A percentile compares a stretch with the other conserved stretches of the same genome.
Evolutionary conservation across 495 filamentous ascomycete genomes (phyloP).

Genomic region (Articulospora tetracladia): DNA sequence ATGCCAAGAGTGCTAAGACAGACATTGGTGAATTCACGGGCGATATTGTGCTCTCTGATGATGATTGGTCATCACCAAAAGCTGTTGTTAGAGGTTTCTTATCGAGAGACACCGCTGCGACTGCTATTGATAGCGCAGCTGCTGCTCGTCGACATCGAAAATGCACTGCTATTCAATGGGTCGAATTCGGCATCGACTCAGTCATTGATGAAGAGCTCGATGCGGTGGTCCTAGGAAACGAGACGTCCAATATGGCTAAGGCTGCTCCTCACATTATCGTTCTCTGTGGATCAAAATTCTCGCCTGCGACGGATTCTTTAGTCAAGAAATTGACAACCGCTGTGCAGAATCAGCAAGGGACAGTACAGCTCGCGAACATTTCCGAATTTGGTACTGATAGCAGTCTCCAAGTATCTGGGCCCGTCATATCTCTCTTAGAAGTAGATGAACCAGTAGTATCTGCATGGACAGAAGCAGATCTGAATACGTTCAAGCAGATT

Average conservation of each 20-base stretch:
- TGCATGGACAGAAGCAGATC: slow-evolving; percentile 1
- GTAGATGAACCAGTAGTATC: slow-evolving; percentile 4
- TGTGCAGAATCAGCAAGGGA: not conserved
- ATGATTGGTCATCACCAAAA: slow-evolving; percentile 6
- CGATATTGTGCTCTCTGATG: slow-evolving; percentile 13
- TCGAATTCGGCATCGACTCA: not conserved
- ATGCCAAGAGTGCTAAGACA: slow-evolving; percentile 3
- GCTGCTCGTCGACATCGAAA: not conserved
- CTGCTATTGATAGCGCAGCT: not conserved
- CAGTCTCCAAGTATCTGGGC: not conserved
- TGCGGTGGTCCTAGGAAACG: not conserved
- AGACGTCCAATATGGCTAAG: not conserved
- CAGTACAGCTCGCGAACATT: not conserved
- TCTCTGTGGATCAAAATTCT: not conserved
- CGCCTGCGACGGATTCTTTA: not conserved
- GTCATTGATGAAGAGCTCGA: not conserved
- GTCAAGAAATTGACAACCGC: not conserved
- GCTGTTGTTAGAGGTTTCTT: slow-evolving; percentile 6
- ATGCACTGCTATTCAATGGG: not conserved
- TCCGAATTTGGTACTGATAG: not conserved
- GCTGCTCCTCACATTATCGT: not conserved
- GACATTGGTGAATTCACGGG: slow-evolving; percentile 3
- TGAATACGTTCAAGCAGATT: not conserved
- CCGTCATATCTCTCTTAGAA: slow-evolving; percentile 4
- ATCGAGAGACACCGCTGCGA: slow-evolving; percentile 6